These are phyloP conservation scores for Pseudozyma flocculosa DNA, from an alignment of 1,284 basidiomycete genomes.

Conservation along the genomic window DNA sequence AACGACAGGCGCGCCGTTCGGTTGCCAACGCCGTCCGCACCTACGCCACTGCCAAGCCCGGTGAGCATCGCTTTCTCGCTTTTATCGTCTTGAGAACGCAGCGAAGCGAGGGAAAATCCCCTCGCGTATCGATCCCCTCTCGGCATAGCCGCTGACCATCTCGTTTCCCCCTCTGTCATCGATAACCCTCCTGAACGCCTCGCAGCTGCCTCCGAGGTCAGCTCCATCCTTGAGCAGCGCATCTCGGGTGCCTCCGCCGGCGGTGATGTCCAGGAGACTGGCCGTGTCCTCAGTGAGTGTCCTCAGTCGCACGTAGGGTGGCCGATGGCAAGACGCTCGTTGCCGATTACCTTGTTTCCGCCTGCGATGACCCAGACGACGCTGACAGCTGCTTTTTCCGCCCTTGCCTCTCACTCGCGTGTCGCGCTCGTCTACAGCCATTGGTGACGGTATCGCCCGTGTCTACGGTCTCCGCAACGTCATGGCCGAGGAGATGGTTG, in stretches of 20 bases:
- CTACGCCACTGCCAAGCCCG: constrained; percentile 97
- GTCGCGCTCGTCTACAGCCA: constrained; percentile 64
- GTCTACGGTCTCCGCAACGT: constrained; percentile 84
- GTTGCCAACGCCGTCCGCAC: constrained; percentile 60
- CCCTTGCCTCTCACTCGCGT: neutral
- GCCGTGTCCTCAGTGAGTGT: constrained; percentile 88
- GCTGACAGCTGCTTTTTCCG: too few species aligned
- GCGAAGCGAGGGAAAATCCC: too few species aligned
- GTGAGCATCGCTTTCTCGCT: constrained; percentile 62
- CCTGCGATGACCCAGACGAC: too few species aligned
- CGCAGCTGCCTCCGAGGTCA: constrained; percentile 95
- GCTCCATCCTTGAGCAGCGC: constrained; percentile 96
- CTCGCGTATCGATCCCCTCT: too few species aligned
- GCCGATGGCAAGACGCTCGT: neutral
- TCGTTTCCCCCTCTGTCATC: neutral
- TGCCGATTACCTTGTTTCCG: too few species aligned
- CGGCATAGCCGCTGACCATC: too few species aligned
- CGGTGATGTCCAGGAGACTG: constrained; percentile 96
- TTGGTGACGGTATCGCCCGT: constrained; percentile 99
- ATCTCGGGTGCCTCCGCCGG: constrained; percentile 88
- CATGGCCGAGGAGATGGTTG: constrained; percentile 99
- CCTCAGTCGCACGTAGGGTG: too few species aligned
- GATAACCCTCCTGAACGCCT: neutral
- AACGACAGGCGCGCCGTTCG: constrained; percentile 64
- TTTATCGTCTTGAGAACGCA: neutral